Base-by-base conservation (phyloP, 2,329 filamentous ascomycete genomes). In the Pseudogymnoascus verrucosus region DNA sequence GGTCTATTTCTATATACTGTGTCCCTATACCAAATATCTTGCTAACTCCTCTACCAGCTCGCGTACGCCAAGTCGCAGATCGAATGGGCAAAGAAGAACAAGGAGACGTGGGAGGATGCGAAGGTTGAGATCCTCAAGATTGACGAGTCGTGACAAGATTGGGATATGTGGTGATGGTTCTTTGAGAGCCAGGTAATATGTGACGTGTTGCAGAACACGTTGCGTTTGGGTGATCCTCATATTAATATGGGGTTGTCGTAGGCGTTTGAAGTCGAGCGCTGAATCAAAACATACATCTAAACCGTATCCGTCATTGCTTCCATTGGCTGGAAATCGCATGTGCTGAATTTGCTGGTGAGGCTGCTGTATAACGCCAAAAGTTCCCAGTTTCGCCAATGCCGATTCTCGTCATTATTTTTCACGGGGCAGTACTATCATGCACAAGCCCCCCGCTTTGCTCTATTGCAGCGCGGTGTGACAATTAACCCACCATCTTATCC, bases 71-170 rank as follows among this genome's bases (percentile, higher is more conserved):
- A 83, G 71, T 87, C 84, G 72, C 88, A 91, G 70, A 81, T 91
- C 64, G 86, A 90, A 71, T 91, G 88, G 88, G 88, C 88, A 2
- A 85, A 84, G 71, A 86, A 88, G 71, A 90, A 88, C 68, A 79
- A 89, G 66, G 86, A 88, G 66, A 86, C 86, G 2, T 91, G 88
- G 88, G 85, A 88, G 65, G 88, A 90, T 70, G 88, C 88, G 0
- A 87, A 84, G 69, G 82, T 80, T 1, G 88, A 90, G 71, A 86
- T 90, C 64, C 80, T 84, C 63, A 89, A 89, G 77, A 90, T 91
- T 70, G 82, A 83, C 62, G 71, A 74, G 65, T 72, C 68, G 65
- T 76, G 64, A 74, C 16, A 11, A 57, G 7, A 57, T 19, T 57
- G 34, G 28, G 10, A 57, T 34, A 57, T 7, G n/a, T 4, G 28